phyloP scores from a whole-genome alignment of 768 basidiomycete species.

The Lentinula sp. region DNA sequence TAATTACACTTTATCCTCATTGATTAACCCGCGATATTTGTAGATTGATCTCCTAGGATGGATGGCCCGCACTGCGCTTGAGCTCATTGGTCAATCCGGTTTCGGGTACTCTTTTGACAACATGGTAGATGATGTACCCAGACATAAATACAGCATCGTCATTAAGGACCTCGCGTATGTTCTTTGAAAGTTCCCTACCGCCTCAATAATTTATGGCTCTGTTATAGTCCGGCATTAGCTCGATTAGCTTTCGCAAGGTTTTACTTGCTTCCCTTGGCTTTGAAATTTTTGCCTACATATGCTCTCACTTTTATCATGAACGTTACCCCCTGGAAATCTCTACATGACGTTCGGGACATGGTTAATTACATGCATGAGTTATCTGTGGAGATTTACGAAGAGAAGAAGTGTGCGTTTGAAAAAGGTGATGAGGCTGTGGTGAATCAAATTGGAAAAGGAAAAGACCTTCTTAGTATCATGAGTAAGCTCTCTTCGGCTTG shows the following conservation, averaged over 20 bases:
- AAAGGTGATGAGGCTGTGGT: constrained; percentile 26
- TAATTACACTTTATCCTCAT: neutral
- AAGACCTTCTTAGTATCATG: constrained; percentile 41
- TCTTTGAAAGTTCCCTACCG: neutral
- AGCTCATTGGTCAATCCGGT: constrained; percentile 31
- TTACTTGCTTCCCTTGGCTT: constrained; percentile 16
- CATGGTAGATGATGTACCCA: constrained; percentile 15
- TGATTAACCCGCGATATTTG: neutral
- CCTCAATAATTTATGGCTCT: too few species aligned
- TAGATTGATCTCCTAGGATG: constrained; percentile 25
- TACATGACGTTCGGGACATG: constrained; percentile 27
- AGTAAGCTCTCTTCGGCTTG: constrained; percentile 21
- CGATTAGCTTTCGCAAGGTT: constrained; percentile 7
- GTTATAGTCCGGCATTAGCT: neutral
- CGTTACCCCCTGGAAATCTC: constrained; percentile 22
- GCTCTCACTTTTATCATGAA: constrained; percentile 28
- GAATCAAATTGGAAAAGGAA: constrained; percentile 28
- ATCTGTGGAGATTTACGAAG: constrained; percentile 27
- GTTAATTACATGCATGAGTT: constrained; percentile 27
- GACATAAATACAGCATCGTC: constrained; percentile 8
- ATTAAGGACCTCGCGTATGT: constrained; percentile 13
- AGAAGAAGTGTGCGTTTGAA: constrained; percentile 28
- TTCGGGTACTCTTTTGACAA: constrained; percentile 31
- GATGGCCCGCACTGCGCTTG: constrained; percentile 31
- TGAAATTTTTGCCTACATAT: constrained; percentile 17